Evolutionary conservation across 495 filamentous ascomycete genomes (phyloP), one percentile per base, ranked within the genome.

Genomic region (Apodospora peruviana): DNA sequence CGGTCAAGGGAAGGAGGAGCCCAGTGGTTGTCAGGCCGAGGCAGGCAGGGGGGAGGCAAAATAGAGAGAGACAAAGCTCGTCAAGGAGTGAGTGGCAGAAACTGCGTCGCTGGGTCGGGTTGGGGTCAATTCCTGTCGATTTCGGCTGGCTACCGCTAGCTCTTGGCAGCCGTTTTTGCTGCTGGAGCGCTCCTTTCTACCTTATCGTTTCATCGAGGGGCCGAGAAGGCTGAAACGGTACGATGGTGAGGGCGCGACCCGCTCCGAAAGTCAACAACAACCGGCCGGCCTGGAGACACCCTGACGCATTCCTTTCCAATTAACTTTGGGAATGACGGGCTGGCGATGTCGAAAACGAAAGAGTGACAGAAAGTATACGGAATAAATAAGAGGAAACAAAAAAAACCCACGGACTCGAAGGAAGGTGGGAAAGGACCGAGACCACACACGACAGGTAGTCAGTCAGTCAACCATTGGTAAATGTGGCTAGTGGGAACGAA

Each of bases 141-240:
- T n/a, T n/a, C n/a, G n/a, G n/a, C n/a, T n/a, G n/a, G n/a, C n/a
- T n/a, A n/a, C n/a, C n/a, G n/a, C n/a, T n/a, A n/a, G n/a, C n/a
- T n/a, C n/a, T n/a, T n/a, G n/a, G 27, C 7, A 14, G 27, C 7
- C 27, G 27, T 32, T 32, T 32, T 32, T 32, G 27, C 27, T 32
- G 7, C 27, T 32, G 27, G 7, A 32, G 27, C 7, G 7, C 7
- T 32, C 27, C 14, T 7, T 32, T 32, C 27, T 7, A 7, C 27
- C 27, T 18, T 55, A 46, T 46, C 34, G 61, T 64, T 57, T 59
- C 61, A 59, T 55, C 52, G 51, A 61, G 50, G 41, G 58, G 55
- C 47, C 58, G 47, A 41, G 17, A 50, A 45, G 38, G 38, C 49
- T 61, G 58, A 61, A 56, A 61, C 58, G 21, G 51, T 47, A 50